phyloP scores from a whole-genome alignment of 208 protist species.

The Leishmania turanica region DNA sequence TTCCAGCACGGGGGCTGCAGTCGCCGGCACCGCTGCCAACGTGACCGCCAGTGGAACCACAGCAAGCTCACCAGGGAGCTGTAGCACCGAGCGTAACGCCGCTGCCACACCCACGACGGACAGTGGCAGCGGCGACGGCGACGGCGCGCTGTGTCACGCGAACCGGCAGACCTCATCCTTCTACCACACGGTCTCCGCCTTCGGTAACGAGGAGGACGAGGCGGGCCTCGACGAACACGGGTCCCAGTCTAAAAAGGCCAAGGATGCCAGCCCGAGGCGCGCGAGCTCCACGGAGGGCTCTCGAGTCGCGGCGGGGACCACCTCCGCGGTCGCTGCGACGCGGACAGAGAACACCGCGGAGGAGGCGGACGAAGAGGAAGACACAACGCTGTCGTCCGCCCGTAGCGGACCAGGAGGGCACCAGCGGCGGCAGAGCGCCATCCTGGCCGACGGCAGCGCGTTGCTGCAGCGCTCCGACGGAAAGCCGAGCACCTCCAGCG shows the following conservation, averaged over 20 bases:
- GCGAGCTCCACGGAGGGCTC: neutral
- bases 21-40: neutral
- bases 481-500: neutral
- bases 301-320: neutral
- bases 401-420: neutral
- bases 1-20: neutral
- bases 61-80: neutral
- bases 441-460: slow-evolving; percentile 4
- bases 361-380: slow-evolving; percentile 7
- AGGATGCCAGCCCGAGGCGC: neutral
- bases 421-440: slow-evolving; percentile 13
- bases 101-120: neutral
- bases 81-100: neutral
- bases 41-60: neutral
- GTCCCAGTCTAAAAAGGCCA: neutral
- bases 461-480: neutral
- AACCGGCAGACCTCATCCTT: slow-evolving; percentile 32
- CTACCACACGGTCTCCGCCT: slow-evolving; percentile 33
- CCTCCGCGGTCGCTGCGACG: neutral
- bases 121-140: neutral
- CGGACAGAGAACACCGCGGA: neutral
- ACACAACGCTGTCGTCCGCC: slow-evolving; percentile 11
- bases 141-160: neutral
- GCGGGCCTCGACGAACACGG: neutral
- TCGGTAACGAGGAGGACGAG: slow-evolving; percentile 28